Evolutionary conservation across 2,329 filamentous ascomycete species (phyloP).

Genomic region (Ceratocystis smalleyi): DNA sequence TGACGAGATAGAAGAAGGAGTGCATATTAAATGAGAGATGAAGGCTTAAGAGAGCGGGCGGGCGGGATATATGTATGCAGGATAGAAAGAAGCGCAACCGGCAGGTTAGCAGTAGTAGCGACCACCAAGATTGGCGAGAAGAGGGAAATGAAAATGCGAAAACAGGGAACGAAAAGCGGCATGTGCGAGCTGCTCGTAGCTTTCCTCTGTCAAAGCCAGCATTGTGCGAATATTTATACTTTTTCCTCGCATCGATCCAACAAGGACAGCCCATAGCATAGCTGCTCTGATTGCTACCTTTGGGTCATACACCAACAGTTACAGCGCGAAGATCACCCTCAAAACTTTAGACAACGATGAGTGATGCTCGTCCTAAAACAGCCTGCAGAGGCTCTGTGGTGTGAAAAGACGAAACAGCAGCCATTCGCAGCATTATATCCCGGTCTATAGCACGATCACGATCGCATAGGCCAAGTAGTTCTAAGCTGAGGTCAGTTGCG

Average conservation of each 20-base stretch:
- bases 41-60: background rate
- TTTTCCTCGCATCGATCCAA: background rate
- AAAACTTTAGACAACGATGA: background rate
- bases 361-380: background rate
- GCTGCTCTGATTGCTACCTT: background rate
- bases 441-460: background rate
- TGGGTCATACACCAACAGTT: background rate
- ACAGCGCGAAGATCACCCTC: background rate
- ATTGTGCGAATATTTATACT: background rate
- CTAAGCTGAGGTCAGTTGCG: background rate
- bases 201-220: background rate
- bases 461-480: background rate
- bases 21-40: background rate
- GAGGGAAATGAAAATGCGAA: background rate
- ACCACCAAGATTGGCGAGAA: background rate
- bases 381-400: background rate
- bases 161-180: background rate
- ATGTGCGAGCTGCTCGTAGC: background rate
- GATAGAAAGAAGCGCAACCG: conserved; percentile 6
- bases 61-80: background rate
- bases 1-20: conserved; percentile 7
- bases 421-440: background rate
- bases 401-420: background rate
- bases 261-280: too few species aligned
- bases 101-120: background rate